Evolutionary conservation across 1,139 yeast species (phyloP), one percentile per base, ranked within the genome.

Genomic region (Saccharomyces hybrid): DNA sequence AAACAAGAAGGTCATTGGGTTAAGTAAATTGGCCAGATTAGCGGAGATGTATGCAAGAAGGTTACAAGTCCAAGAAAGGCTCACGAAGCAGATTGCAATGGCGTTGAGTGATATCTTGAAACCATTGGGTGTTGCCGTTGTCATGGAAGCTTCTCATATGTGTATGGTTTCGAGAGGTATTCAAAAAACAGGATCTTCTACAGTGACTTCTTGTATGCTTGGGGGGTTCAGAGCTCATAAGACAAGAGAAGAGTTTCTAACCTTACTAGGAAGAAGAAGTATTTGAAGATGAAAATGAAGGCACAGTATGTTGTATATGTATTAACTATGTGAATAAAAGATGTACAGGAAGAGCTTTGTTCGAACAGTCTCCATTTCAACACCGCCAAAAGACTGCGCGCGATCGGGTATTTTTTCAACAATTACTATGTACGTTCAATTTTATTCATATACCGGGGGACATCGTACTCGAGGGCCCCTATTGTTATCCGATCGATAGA

Each of bases 81-180:
- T 93, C 60, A 93, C 99, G 14, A 93, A 93, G 70, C 99, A 93
- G 71, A 91, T 93, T 54, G 98, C 99, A 47, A 88, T 90, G 88
- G 97, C 99, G 0, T 73, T 93, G 52, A 83, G 86, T 71, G 97
- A 90, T 67, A 88, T 91, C 58, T 77, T 93, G 64, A 85, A 86
- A 67, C 99, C 99, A 16, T 80, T 93, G 64, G 99, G 99, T 54
- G 99, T 93, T 13, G 99, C 98, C 0, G 99, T 93, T 46, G 97
- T 93, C 25, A 90, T 93, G 67, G 99, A 93, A 72, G 98, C 98
- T 28, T 83, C 95, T 8, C 99, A 93, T 70, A 93, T 95, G 99
- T 93, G 99, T 72, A 93, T 93, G 99, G 98, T 91, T 31, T 89
- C 96, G 71, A 82, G 99, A 68, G 99, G 99, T 51, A 90, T 93